Base-by-base conservation (phyloP, 1,284 basidiomycete genomes). In the Leccinum griseonigrum region DNA sequence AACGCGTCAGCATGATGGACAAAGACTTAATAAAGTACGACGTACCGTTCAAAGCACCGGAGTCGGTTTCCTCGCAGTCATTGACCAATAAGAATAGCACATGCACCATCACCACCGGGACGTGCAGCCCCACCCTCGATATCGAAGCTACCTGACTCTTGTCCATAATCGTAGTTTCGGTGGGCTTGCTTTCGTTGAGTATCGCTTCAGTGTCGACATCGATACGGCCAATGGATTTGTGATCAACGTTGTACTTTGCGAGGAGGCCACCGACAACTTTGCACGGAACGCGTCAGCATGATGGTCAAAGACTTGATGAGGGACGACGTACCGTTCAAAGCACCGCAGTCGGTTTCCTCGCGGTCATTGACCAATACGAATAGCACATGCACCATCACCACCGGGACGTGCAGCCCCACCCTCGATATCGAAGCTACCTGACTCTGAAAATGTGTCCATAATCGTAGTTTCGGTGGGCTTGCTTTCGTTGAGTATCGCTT, bases 281-380 rank as follows among this genome's bases (percentile, higher is more conserved):
- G 52, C 31, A 53, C 9, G 5, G 22, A 16, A 57, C 11, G 3
- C 34, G 50, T 73, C 22, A 54, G 14, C 54, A 64, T n/a, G 43
- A 48, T 29, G 51, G 52, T 14, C 1, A 4, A 28, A 54, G 22
- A 53, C 11, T 48, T 31, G n/a, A 32, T 16, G 6, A 31, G 1
- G 14, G 57, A 52, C 9, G n/a, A 78, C 90, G 63, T 66, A 96
- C 96, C 95, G 69, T 94, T 96, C 68, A 98, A 79, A 55, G 94
- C 91, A 76, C 98, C 97, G 34, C 95, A 97, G 86, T 98, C 97
- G 84, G 98, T 97, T 81, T 99, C 97, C 79, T 98, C 97, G 65
- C 91, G 87, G 84, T 97, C 95, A 75, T 97, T 22, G 22, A 22
- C 22, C 22, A 22, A 22, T 22, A 22, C 22, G 22, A 22, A 22